phyloP scores from a whole-genome alignment of 2,329 filamentous ascomycete genomes.

The Sporothrix dimorphospora region DNA sequence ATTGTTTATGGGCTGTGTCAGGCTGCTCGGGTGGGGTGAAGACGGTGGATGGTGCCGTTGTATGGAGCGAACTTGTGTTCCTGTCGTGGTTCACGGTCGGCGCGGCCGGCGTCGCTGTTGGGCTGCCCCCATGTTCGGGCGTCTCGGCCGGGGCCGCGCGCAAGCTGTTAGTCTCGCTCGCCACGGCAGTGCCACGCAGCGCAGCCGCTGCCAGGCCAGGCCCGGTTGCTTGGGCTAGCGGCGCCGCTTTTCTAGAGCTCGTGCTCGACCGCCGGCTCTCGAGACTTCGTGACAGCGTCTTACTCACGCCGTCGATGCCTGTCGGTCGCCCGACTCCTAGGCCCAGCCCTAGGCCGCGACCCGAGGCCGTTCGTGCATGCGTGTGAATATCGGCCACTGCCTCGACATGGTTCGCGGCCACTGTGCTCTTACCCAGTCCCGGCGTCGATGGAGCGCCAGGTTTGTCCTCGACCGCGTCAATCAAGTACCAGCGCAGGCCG shows the following conservation, averaged over 20 bases:
- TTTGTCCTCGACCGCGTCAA: slow-evolving; percentile 93
- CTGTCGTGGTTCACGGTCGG: neutral
- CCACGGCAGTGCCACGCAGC: slow-evolving; percentile 54
- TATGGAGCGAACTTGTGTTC: neutral
- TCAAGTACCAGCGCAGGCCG: slow-evolving; percentile 91
- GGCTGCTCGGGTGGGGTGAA: slow-evolving; percentile 31
- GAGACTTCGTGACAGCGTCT: slow-evolving; percentile 81
- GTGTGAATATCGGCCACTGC: slow-evolving; percentile 74
- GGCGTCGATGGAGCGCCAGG: slow-evolving; percentile 89
- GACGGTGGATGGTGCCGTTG: slow-evolving; percentile 24
- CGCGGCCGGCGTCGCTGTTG: slow-evolving; percentile 40
- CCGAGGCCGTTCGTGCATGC: slow-evolving; percentile 48
- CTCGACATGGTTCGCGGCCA: slow-evolving; percentile 84
- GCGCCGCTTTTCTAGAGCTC: slow-evolving; percentile 75
- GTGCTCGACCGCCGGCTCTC: slow-evolving; percentile 90
- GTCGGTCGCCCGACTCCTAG: slow-evolving; percentile 47
- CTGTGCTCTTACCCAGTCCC: slow-evolving; percentile 87
- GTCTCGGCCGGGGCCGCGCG: slow-evolving; percentile 51
- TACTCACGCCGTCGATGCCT: slow-evolving; percentile 73
- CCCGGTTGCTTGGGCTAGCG: slow-evolving; percentile 34
- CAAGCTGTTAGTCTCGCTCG: slow-evolving; percentile 63
- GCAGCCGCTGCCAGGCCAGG: slow-evolving; percentile 25
- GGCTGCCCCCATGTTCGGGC: slow-evolving; percentile 41
- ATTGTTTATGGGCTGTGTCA: slow-evolving; percentile 34
- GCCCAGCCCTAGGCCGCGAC: slow-evolving; percentile 35